phyloP scores from a whole-genome alignment of 352 stramenopile genomes.

The Globisporangium nunn region DNA sequence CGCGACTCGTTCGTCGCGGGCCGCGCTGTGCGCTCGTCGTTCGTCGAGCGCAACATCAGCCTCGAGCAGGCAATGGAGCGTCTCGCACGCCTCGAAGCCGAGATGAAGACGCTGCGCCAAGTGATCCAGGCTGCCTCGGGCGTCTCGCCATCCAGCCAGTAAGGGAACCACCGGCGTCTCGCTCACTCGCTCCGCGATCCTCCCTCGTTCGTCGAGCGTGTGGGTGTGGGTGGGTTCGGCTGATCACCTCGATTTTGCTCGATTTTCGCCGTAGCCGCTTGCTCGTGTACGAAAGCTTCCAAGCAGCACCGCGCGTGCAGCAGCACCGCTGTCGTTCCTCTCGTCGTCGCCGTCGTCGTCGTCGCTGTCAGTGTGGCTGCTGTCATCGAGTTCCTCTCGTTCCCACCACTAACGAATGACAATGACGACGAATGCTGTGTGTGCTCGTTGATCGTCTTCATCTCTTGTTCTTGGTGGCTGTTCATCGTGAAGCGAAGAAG shows the following conservation, averaged over 20 bases:
- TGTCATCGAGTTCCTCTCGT: background rate
- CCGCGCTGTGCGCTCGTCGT: constrained; percentile 50
- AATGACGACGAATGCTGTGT: background rate
- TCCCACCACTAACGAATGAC: background rate
- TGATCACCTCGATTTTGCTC: no score
- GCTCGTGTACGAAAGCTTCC: no score
- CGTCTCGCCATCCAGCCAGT: constrained; percentile 6
- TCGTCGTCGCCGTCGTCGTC: background rate
- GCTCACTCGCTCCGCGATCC: no score
- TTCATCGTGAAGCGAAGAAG: no score
- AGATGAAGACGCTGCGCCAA: constrained; percentile 62
- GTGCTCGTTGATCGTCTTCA: no score
- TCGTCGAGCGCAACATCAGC: constrained; percentile 50
- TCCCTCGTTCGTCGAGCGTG: no score
- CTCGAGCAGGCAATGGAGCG: constrained; percentile 72
- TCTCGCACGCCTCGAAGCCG: constrained; percentile 49
- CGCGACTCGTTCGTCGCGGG: constrained; percentile 75
- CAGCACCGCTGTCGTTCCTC: no score
- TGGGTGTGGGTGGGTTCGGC: no score
- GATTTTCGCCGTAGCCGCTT: no score
- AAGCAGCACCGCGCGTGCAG: no score
- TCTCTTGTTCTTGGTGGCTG: no score
- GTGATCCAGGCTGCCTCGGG: constrained; percentile 34
- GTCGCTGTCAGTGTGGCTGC: background rate
- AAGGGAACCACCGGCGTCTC: background rate